These are phyloP conservation scores for Mentha longifolia DNA, from an alignment of 257 asterid genomes.

Conservation along the genomic window DNA sequence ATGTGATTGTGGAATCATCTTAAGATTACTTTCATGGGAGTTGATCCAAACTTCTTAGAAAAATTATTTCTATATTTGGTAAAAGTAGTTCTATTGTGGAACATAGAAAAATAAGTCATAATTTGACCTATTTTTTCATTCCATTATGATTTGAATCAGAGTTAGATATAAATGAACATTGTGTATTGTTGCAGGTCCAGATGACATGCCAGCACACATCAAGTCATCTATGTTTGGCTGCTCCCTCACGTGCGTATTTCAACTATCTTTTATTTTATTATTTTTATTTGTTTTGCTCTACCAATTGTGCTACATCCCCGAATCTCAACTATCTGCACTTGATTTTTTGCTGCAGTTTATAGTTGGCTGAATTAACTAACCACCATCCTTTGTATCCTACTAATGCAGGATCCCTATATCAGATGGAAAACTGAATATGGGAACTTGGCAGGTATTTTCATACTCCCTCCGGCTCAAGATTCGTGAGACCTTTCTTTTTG, in stretches of 20 bases:
- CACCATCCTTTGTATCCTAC: constrained; percentile 24
- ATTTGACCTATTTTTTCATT: not conserved
- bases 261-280: too few relatives aligned
- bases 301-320: too few relatives aligned
- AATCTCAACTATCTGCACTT: constrained; percentile 20
- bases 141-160: not conserved
- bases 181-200: constrained; percentile 75
- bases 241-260: constrained; percentile 58
- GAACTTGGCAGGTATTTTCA: constrained; percentile 96
- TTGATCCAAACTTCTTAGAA: constrained; percentile 11
- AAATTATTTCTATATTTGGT: constrained; percentile 2
- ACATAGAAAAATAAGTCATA: constrained; percentile 1
- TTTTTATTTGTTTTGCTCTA: too few relatives aligned
- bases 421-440: constrained; percentile 85
- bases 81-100: constrained; percentile 1
- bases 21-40: not conserved
- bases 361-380: constrained; percentile 10
- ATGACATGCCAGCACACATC: constrained; percentile 99
- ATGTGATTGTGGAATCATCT: not conserved
- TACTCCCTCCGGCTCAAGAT: too few relatives aligned
- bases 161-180: not conserved
- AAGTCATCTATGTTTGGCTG: constrained; percentile 99
- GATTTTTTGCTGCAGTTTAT: constrained; percentile 8
- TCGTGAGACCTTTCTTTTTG: too few relatives aligned
- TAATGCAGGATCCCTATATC: constrained; percentile 88